Evolutionary conservation across 2,329 filamentous ascomycete genomes (phyloP).

Genomic region (Falciphora oryzae): DNA sequence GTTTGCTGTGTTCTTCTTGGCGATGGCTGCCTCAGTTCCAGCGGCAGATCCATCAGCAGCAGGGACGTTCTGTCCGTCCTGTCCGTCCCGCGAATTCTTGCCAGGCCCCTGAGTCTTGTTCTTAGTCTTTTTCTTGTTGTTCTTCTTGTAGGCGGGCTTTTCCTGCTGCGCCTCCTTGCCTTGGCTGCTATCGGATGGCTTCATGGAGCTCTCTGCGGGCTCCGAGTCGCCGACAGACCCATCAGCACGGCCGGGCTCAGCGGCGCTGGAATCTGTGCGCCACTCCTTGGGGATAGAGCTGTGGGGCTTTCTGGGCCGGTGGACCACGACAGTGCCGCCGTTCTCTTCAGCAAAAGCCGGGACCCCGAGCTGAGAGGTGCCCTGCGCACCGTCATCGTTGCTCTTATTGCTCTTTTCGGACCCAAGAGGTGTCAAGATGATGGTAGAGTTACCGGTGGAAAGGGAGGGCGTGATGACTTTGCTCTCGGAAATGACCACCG

Average conservation of each 20-base stretch:
- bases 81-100: background rate
- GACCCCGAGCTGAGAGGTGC: background rate
- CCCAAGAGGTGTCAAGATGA: background rate
- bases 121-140: constrained; percentile 12
- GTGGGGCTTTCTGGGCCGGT: background rate
- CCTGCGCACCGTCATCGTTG: background rate
- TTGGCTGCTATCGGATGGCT: background rate
- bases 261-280: background rate
- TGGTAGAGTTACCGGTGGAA: background rate
- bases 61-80: background rate
- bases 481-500: background rate
- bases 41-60: background rate
- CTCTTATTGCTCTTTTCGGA: background rate
- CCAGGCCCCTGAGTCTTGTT: constrained; percentile 2
- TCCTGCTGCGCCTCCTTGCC: background rate
- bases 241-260: no score
- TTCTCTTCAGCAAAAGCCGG: background rate
- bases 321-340: background rate
- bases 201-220: background rate
- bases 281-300: background rate
- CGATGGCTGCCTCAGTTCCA: background rate
- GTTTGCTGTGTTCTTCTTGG: background rate
- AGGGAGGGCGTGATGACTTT: background rate
- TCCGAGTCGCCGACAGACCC: background rate
- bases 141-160: constrained; percentile 7